Conservation (phyloP, 2,329 filamentous ascomycete genomes). For the Tolypocladium ovalisporum region DNA sequence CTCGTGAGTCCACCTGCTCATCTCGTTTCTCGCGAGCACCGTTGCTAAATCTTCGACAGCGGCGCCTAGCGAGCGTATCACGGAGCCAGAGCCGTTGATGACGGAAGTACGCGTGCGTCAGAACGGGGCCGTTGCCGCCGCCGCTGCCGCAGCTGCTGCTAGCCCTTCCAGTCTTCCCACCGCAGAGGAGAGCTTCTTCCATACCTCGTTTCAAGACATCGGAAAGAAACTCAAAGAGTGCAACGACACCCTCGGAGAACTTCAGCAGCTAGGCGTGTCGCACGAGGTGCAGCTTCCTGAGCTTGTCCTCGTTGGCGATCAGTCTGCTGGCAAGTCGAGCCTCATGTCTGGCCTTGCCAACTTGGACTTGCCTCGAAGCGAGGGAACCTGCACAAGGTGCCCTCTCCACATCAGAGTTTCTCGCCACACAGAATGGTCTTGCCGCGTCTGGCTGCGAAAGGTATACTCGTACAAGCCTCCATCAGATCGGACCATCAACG, state of each 20-base stretch:
- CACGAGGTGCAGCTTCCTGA: slow-evolving; percentile 63
- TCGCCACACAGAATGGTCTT: slow-evolving; percentile 50
- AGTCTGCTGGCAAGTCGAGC: slow-evolving; percentile 73
- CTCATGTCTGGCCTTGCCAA: slow-evolving; percentile 54
- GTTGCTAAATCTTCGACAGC: slow-evolving; percentile 15
- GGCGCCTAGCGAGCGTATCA: slow-evolving; percentile 22
- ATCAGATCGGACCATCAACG: slow-evolving; percentile 24
- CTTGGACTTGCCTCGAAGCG: slow-evolving; percentile 59
- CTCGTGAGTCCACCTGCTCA: slow-evolving; percentile 19
- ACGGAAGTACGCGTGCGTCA: slow-evolving; percentile 23
- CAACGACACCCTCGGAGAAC: slow-evolving; percentile 54
- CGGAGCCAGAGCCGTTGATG: slow-evolving; percentile 25
- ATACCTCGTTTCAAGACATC: slow-evolving; percentile 39
- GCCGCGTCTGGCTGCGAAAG: slow-evolving; percentile 53
- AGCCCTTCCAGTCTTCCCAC: slow-evolving; percentile 14
- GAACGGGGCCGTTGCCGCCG: slow-evolving; percentile 2
- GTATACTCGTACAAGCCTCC: slow-evolving; percentile 48
- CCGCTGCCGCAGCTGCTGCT: slow-evolving; percentile 2
- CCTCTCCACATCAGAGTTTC: slow-evolving; percentile 70
- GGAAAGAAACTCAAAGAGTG: slow-evolving; percentile 53
- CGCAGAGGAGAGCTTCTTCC: slow-evolving; percentile 27
- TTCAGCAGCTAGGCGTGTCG: slow-evolving; percentile 63
- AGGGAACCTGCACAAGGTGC: slow-evolving; percentile 68
- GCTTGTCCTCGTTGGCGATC: slow-evolving; percentile 75
- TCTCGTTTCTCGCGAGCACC: background rate